phyloP scores from a whole-genome alignment of 2,329 filamentous ascomycete species.

The Colletotrichum coccodes region DNA sequence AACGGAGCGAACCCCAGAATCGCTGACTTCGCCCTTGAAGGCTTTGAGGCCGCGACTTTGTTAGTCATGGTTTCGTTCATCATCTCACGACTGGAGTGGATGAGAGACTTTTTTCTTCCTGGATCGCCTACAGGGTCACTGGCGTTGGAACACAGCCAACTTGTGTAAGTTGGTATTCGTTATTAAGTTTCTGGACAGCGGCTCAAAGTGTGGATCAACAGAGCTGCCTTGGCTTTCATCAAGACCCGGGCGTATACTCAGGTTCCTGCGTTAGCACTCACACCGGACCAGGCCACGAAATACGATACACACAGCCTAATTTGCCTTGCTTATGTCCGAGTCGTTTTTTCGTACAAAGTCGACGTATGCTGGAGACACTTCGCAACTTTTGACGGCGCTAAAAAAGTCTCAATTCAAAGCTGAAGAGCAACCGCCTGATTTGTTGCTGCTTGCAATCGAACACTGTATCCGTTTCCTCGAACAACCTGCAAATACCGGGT shows the following conservation, averaged over 20 bases:
- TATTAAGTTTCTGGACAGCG: too few species aligned
- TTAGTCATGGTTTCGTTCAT: too few species aligned
- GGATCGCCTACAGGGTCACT: too few species aligned
- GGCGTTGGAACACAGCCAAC: too few species aligned
- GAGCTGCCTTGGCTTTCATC: not conserved
- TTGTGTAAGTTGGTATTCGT: too few species aligned
- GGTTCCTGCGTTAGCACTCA: not conserved
- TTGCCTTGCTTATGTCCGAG: not conserved
- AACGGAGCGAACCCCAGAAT: too few species aligned
- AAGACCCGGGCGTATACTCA: not conserved
- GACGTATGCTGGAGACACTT: not conserved
- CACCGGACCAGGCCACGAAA: not conserved
- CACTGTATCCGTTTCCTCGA: not conserved
- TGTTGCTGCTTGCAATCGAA: not conserved
- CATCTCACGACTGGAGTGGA: too few species aligned
- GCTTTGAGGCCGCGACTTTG: too few species aligned
- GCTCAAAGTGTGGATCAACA: too few species aligned
- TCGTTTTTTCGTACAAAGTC: not conserved
- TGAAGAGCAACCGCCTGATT: not conserved
- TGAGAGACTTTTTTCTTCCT: too few species aligned
- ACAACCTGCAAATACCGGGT: not conserved
- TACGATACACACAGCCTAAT: not conserved
- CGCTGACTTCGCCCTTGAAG: too few species aligned
- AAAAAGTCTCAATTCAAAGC: rapidly evolving
- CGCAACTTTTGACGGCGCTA: not conserved